A percentile compares a stretch with the other conserved stretches of the same genome.
phyloP scores from a whole-genome alignment of 768 basidiomycete species.

The Dacryopinax spathularia region DNA sequence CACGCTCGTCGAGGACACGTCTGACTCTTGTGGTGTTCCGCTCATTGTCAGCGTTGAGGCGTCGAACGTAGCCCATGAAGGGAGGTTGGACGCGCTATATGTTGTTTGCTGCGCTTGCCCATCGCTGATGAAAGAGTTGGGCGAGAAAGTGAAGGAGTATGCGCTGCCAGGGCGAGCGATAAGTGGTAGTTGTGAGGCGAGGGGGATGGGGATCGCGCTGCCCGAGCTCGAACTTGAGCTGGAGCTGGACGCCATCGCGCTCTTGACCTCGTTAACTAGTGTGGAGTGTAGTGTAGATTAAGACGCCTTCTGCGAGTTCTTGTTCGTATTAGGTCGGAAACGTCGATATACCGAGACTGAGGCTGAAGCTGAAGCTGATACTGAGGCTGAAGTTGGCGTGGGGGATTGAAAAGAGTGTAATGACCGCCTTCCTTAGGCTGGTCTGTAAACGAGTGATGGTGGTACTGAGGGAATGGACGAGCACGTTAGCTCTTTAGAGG shows the following conservation, averaged over 20 bases:
- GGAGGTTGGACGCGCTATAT: constrained; percentile 46
- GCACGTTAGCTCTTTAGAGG: not conserved
- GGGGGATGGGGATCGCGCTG: constrained; percentile 43
- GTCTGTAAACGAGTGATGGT: constrained; percentile 2
- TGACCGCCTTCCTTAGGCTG: not conserved
- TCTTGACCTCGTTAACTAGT: constrained; percentile 4
- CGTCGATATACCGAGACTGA: not conserved
- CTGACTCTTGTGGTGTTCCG: constrained; percentile 49
- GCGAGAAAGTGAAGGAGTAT: constrained; percentile 58
- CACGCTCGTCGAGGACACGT: constrained; percentile 50
- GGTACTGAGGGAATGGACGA: not conserved
- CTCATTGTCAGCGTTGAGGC: constrained; percentile 40
- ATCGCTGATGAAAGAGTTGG: constrained; percentile 41
- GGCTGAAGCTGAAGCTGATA: not conserved
- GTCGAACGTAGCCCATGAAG: constrained; percentile 69
- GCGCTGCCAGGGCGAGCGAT: constrained; percentile 53
- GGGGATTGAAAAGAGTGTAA: constrained; percentile 2
- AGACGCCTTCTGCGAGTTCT: not conserved
- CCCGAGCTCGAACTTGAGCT: no score
- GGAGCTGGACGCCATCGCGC: not conserved
- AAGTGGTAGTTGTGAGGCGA: constrained; percentile 59
- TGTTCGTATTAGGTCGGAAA: no score
- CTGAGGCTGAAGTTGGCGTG: not conserved
- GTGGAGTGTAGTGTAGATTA: not conserved
- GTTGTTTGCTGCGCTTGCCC: constrained; percentile 22